A percentile compares a stretch with the other conserved stretches of the same genome.
Conservation (phyloP, 225 moss, liverwort and hornwort genomes). For the Anthoceros angustus region DNA sequence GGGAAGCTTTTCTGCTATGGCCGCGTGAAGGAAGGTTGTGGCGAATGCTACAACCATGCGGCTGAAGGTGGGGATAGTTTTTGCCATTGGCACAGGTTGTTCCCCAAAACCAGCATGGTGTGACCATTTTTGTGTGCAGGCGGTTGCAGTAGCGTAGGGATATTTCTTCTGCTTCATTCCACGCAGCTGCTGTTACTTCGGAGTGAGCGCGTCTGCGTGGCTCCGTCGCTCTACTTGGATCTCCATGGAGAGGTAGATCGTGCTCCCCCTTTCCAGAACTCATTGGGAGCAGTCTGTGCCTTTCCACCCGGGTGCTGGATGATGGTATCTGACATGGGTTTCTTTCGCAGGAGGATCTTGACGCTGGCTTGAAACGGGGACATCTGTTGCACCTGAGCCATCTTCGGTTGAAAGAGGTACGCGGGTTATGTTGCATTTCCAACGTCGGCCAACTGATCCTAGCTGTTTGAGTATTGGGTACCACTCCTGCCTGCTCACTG, state of each 20-base stretch:
- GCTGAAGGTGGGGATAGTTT: slow-evolving; percentile 31
- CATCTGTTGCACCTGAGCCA: slow-evolving; percentile 69
- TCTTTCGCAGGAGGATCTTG: slow-evolving; percentile 48
- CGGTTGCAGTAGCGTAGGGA: slow-evolving; percentile 34
- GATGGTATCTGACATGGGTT: slow-evolving; percentile 17
- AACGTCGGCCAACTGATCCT: slow-evolving; percentile 9
- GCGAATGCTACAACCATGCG: slow-evolving; percentile 74
- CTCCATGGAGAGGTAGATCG: slow-evolving; percentile 92
- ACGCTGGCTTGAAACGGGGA: slow-evolving; percentile 54
- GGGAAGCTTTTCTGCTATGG: slow-evolving; percentile 53
- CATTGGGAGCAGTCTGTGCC: not conserved
- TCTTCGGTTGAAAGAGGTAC: slow-evolving; percentile 82
- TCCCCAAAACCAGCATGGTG: not conserved
- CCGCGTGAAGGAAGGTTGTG: slow-evolving; percentile 29
- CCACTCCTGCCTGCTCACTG: no score
- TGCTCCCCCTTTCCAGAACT: slow-evolving; percentile 1
- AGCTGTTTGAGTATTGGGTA: not conserved
- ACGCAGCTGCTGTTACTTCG: slow-evolving; percentile 78
- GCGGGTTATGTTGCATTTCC: not conserved
- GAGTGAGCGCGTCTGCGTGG: slow-evolving; percentile 60
- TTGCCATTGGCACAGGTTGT: no score
- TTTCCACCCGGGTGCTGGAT: not conserved
- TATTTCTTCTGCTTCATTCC: slow-evolving; percentile 62
- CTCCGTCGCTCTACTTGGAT: slow-evolving; percentile 89
- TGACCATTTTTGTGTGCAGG: slow-evolving; percentile 5